phyloP scores from a whole-genome alignment of 805 yeast species.

The Barnettozyma pratensis region DNA sequence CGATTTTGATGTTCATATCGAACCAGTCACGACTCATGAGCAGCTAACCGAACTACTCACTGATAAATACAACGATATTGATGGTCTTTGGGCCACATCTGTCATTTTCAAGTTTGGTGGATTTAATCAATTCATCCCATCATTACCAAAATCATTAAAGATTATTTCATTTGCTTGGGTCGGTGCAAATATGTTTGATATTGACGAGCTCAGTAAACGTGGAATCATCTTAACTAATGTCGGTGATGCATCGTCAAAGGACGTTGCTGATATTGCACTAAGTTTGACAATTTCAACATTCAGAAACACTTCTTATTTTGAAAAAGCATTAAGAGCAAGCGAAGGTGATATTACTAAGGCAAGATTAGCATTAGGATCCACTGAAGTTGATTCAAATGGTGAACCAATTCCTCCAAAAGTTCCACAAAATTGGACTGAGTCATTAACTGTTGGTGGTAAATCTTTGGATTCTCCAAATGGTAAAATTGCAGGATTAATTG shows the following conservation, averaged over 20 bases:
- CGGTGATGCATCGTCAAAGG: constrained; percentile 51
- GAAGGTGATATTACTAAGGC: constrained; percentile 37
- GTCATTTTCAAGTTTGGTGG: constrained; percentile 43
- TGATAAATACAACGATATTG: constrained; percentile 33
- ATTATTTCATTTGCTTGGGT: constrained; percentile 53
- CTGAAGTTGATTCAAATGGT: constrained; percentile 31
- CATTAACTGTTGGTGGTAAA: constrained; percentile 42
- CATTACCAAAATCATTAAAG: constrained; percentile 42
- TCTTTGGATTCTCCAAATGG: constrained; percentile 46
- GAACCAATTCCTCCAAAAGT: constrained; percentile 22
- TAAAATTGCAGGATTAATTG: constrained; percentile 56
- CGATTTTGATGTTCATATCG: constrained; percentile 34
- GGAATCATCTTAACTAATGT: constrained; percentile 59
- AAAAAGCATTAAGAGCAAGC: constrained; percentile 31
- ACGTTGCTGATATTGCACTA: constrained; percentile 69
- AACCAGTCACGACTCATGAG: constrained; percentile 37
- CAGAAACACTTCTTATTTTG: constrained; percentile 49
- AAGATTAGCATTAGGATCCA: constrained; percentile 34
- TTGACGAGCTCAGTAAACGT: constrained; percentile 34
- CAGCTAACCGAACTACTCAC: constrained; percentile 36
- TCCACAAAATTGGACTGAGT: constrained; percentile 34
- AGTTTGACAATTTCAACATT: constrained; percentile 52
- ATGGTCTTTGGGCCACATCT: constrained; percentile 54
- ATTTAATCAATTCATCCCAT: constrained; percentile 36
- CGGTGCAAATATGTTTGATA: constrained; percentile 53